A percentile compares a stretch with the other conserved stretches of the same genome.
These are phyloP conservation scores for Corylus americana DNA, from an alignment of 306 rosid genomes.

Conservation along the genomic window DNA sequence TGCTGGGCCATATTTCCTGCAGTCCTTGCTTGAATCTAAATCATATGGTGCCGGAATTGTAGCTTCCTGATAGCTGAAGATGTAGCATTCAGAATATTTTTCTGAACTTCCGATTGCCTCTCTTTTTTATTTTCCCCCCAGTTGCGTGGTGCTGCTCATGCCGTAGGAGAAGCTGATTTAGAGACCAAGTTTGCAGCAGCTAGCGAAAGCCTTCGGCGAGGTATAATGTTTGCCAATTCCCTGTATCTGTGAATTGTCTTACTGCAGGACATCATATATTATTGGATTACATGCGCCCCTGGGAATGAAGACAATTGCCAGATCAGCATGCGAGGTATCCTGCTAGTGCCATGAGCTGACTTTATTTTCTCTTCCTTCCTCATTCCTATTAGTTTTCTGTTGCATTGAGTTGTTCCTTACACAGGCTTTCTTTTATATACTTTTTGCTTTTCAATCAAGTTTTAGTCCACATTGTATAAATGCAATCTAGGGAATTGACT, in stretches of 20 bases:
- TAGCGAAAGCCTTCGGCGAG: slow-evolving; percentile 90
- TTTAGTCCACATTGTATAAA: slow-evolving; percentile 16
- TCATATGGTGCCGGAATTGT: background rate
- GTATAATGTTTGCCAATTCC: slow-evolving; percentile 97
- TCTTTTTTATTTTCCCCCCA: slow-evolving; percentile 22
- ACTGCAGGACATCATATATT: slow-evolving; percentile 28
- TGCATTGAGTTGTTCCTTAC: slow-evolving; percentile 28
- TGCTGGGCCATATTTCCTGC: background rate
- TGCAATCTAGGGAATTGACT: slow-evolving; percentile 2
- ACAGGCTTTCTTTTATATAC: slow-evolving; percentile 25
- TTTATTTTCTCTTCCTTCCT: background rate
- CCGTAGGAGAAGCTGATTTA: slow-evolving; percentile 83
- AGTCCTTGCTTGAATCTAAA: background rate
- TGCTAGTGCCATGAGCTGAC: background rate
- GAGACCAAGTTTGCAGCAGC: slow-evolving; percentile 86
- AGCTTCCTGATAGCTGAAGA: background rate
- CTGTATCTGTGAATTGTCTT: slow-evolving; percentile 64
- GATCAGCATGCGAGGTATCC: slow-evolving; percentile 9
- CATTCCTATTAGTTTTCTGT: slow-evolving; percentile 3
- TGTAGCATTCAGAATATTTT: background rate
- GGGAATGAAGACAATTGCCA: slow-evolving; percentile 5
- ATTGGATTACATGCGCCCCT: background rate
- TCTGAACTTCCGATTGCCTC: slow-evolving; percentile 10
- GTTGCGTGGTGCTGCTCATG: slow-evolving; percentile 87
- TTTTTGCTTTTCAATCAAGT: background rate